Conservation (phyloP, 768 basidiomycete species). For the Russula sp. region DNA sequence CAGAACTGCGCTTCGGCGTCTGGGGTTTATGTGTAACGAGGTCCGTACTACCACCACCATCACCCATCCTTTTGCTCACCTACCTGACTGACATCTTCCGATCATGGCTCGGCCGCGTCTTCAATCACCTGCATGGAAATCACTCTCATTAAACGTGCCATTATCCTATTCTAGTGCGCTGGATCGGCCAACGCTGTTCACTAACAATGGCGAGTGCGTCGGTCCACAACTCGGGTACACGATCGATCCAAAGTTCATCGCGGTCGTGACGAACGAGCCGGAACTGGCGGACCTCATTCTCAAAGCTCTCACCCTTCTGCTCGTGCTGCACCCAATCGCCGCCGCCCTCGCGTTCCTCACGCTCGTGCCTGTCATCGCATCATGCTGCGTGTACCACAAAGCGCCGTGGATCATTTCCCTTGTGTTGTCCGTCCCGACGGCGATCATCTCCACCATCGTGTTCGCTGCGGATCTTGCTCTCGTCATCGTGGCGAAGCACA, state of each 20-base stretch:
- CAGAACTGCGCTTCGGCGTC: constrained; percentile 64
- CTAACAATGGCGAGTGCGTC: constrained; percentile 44
- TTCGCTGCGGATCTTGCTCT: constrained; percentile 58
- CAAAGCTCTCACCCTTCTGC: constrained; percentile 38
- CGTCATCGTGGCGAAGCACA: constrained; percentile 42
- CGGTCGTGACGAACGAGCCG: constrained; percentile 38
- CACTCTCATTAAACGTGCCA: not conserved
- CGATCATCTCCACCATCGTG: constrained; percentile 45
- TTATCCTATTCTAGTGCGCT: constrained; percentile 21
- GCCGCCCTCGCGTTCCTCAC: constrained; percentile 52
- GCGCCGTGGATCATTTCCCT: constrained; percentile 50
- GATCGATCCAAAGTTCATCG: constrained; percentile 39
- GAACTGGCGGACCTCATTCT: constrained; percentile 41
- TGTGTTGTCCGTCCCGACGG: constrained; percentile 48
- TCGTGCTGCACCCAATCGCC: constrained; percentile 63
- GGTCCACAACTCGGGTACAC: constrained; percentile 64
- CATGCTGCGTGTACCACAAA: constrained; percentile 36
- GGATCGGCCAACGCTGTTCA: constrained; percentile 33
- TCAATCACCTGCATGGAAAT: not conserved
- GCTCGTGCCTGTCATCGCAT: constrained; percentile 31
- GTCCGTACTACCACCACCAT: constrained; percentile 25
- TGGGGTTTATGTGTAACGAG: constrained; percentile 75
- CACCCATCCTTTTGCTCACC: not conserved
- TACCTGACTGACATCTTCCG: not conserved
- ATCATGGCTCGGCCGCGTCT: not conserved